phyloP scores from a whole-genome alignment of 129 eudicot genomes.

The Dittrichia graveolens region DNA sequence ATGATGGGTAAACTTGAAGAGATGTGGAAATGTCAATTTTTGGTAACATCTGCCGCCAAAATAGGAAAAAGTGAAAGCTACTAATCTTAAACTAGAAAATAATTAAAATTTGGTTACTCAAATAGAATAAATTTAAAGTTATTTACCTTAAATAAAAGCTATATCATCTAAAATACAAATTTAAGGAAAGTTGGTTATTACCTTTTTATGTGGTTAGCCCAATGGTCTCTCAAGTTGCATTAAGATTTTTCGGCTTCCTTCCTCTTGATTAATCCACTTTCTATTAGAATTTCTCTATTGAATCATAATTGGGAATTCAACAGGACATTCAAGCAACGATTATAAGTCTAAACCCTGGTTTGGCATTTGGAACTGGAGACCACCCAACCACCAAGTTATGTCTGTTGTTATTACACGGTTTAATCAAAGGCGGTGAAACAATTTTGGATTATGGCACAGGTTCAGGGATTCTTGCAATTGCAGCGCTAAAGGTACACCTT shows the following conservation, averaged over 20 bases:
- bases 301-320: background rate
- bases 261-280: background rate
- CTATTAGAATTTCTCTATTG: background rate
- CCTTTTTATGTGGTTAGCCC: no score
- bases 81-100: no score
- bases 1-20: no score
- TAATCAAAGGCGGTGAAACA: slow-evolving; percentile 76
- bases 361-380: slow-evolving; percentile 98
- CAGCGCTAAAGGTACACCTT: slow-evolving; percentile 68
- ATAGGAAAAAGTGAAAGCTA: no score
- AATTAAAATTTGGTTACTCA: no score
- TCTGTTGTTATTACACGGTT: slow-evolving; percentile 54
- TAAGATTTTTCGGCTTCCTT: background rate
- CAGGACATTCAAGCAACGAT: slow-evolving; percentile 72
- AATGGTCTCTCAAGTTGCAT: background rate
- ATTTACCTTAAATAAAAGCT: no score
- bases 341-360: slow-evolving; percentile 76
- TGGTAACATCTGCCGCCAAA: no score
- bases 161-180: no score
- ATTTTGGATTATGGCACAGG: slow-evolving; percentile 96
- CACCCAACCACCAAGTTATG: slow-evolving; percentile 92
- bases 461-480: slow-evolving; percentile 91
- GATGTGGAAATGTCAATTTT: no score
- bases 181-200: no score
- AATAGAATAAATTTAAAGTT: no score